phyloP scores from a whole-genome alignment of 2,329 filamentous ascomycete species.

The Cladophialophora bantiana region DNA sequence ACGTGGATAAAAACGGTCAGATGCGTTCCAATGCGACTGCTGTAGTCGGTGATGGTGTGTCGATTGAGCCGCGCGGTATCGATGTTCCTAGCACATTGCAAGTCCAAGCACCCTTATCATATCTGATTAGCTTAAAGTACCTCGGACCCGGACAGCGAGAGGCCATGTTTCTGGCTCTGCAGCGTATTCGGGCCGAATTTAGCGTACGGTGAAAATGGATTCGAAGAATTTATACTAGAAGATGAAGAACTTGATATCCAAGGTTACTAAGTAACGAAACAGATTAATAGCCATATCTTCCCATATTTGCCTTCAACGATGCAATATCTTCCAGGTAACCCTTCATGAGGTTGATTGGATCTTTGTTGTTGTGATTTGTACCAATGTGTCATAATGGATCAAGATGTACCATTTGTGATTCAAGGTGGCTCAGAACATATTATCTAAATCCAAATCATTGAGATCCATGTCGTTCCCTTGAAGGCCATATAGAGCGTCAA shows the following conservation, averaged over 20 bases:
- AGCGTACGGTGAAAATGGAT: slow-evolving; percentile 19
- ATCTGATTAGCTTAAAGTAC: slow-evolving; percentile 27
- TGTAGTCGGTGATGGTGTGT: slow-evolving; percentile 24
- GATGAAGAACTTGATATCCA: neutral
- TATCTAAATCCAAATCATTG: slow-evolving; percentile 40
- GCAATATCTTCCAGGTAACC: neutral
- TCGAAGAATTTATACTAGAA: too few relatives aligned
- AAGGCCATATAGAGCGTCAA: slow-evolving; percentile 34
- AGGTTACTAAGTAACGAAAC: neutral
- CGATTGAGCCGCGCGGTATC: slow-evolving; percentile 24
- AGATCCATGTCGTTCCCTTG: slow-evolving; percentile 37
- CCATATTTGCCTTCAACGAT: neutral
- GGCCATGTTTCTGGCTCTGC: slow-evolving; percentile 31
- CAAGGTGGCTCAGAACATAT: slow-evolving; percentile 36
- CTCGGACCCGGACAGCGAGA: slow-evolving; percentile 28
- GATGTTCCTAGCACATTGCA: slow-evolving; percentile 28
- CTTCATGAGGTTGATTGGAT: neutral
- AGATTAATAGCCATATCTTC: neutral
- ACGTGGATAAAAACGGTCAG: slow-evolving; percentile 26
- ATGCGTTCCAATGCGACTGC: slow-evolving; percentile 16
- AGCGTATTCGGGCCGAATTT: slow-evolving; percentile 31
- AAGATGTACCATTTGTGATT: neutral
- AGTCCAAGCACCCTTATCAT: slow-evolving; percentile 24
- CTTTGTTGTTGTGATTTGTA: neutral
- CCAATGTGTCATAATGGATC: neutral